Evolutionary conservation across 805 yeast species (phyloP).

Genomic region (Ogataea angusta): DNA sequence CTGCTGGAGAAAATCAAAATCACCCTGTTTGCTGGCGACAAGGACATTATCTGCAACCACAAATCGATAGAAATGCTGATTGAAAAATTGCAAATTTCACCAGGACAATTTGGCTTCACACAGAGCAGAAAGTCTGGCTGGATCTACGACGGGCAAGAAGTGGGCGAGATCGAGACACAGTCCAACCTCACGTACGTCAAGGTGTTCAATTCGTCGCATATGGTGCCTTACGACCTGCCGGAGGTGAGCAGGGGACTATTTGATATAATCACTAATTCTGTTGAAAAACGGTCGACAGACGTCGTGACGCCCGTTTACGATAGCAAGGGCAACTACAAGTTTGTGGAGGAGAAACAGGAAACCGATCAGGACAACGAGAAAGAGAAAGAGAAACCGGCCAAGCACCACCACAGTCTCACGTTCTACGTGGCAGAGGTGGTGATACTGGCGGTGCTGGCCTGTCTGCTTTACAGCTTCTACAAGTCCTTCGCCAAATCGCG

Average conservation of each 20-base stretch:
- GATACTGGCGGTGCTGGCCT: conserved; percentile 20
- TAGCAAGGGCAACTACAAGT: conserved; percentile 1
- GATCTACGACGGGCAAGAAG: conserved; percentile 40
- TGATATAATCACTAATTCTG: conserved; percentile 44
- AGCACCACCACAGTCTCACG: conserved; percentile 7
- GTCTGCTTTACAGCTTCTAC: conserved; percentile 26
- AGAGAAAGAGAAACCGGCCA: conserved; percentile 1
- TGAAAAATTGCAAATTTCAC: conserved; percentile 55
- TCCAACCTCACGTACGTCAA: conserved; percentile 75
- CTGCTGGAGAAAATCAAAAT: conserved; percentile 59
- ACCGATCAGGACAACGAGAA: conserved; percentile 5
- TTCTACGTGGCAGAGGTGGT: conserved; percentile 27
- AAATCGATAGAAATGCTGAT: conserved; percentile 56
- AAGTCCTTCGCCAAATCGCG: conserved; percentile 17
- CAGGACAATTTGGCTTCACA: conserved; percentile 53
- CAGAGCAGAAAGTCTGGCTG: conserved; percentile 34
- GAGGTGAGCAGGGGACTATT: conserved; percentile 66
- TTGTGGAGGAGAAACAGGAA: conserved; percentile 6
- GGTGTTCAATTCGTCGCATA: conserved; percentile 78
- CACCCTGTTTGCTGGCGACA: conserved; percentile 79
- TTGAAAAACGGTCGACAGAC: conserved; percentile 22
- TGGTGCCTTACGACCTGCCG: conserved; percentile 88
- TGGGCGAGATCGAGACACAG: conserved; percentile 44
- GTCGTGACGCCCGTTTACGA: conserved; percentile 30
- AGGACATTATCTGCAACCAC: conserved; percentile 85